Conservation (phyloP, 2,329 filamentous ascomycete genomes). For the Pseudopyrenochaeta lycopersici region DNA sequence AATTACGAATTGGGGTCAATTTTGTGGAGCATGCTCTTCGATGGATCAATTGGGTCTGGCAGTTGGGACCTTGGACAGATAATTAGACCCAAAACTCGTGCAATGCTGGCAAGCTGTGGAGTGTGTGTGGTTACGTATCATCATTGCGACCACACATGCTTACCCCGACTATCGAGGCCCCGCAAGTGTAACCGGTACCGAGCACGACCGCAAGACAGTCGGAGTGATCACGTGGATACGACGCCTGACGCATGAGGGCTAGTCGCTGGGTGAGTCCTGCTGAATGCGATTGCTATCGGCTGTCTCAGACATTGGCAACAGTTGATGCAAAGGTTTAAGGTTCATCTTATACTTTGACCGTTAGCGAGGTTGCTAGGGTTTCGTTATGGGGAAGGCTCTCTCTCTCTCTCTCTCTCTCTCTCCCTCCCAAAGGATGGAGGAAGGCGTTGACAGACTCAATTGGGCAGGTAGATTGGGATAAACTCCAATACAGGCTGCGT, state of each 20-base stretch:
- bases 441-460: not conserved
- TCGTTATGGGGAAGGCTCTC: slow-evolving; percentile 2
- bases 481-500: not conserved
- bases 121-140: not conserved
- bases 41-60: too few relatives aligned
- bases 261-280: not conserved
- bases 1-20: too few relatives aligned
- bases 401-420: too few relatives aligned
- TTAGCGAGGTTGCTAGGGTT: slow-evolving; percentile 1
- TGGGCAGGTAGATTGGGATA: not conserved
- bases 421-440: not conserved
- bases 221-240: too few relatives aligned
- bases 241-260: too few relatives aligned
- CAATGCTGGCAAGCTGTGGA: not conserved
- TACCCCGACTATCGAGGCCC: not conserved
- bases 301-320: slow-evolving; percentile 10
- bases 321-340: slow-evolving; percentile 9
- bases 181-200: too few relatives aligned
- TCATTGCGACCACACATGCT: not conserved
- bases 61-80: too few relatives aligned
- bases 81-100: not conserved
- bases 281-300: not conserved
- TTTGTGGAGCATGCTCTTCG: too few relatives aligned
- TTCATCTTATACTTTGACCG: slow-evolving; percentile 7
- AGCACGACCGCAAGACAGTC: too few relatives aligned